Conservation (phyloP, 176 grass and related monocot species). For the Bonia amplexicaulis region DNA sequence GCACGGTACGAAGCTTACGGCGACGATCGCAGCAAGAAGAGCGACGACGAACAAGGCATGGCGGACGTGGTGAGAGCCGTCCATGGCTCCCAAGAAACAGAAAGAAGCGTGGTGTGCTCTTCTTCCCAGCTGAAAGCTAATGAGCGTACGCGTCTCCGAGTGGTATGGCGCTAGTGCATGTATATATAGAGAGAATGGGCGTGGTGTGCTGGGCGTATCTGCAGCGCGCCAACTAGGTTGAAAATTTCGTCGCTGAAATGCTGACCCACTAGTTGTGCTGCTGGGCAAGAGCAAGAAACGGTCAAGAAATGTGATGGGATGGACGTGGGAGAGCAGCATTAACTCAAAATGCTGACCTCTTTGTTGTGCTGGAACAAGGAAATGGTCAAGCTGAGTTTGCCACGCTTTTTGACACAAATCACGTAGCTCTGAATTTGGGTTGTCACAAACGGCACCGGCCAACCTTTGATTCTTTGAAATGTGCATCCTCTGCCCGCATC, state of each 20-base stretch:
- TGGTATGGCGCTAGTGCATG: not conserved
- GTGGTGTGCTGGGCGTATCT: not conserved
- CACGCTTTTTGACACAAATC: no score
- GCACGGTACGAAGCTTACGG: not conserved
- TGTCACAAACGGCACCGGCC: not conserved
- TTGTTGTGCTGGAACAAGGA: not conserved
- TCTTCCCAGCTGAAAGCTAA: not conserved
- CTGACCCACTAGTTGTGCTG: not conserved
- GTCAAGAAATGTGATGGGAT: slow-evolving; percentile 5
- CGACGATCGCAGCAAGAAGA: not conserved
- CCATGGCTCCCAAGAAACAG: slow-evolving; percentile 1
- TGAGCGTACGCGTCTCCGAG: not conserved
- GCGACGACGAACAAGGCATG: not conserved
- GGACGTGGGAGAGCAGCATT: not conserved
- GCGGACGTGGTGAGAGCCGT: not conserved
- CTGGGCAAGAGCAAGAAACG: not conserved
- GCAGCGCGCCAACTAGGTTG: slow-evolving; percentile 13
- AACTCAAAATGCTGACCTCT: not conserved
- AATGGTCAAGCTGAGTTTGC: not conserved
- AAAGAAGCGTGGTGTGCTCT: not conserved
- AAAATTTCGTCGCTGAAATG: slow-evolving; percentile 5
- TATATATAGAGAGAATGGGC: not conserved
- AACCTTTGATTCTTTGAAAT: not conserved
- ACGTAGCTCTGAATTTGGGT: no score
- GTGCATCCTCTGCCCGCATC: not conserved